phyloP scores from a whole-genome alignment of 768 basidiomycete species.

The Boletus sp. region DNA sequence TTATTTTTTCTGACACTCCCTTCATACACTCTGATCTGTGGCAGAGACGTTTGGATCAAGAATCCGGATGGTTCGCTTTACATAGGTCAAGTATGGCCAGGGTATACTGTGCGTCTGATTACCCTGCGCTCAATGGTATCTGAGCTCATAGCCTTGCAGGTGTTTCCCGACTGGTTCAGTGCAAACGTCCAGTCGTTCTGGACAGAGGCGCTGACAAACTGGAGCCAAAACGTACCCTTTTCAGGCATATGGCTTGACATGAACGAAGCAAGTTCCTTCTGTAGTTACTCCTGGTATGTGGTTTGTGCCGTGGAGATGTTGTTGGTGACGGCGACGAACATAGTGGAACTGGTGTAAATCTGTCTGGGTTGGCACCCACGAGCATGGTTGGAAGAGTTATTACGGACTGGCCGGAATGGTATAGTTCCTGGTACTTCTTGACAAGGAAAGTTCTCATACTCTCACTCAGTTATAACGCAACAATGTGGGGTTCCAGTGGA shows the following conservation, averaged over 20 bases:
- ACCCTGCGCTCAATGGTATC: background rate
- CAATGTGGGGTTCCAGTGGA: slow-evolving; percentile 62
- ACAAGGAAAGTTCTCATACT: background rate
- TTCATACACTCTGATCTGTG: background rate
- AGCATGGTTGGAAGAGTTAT: slow-evolving; percentile 4
- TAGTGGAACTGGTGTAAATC: slow-evolving; percentile 50
- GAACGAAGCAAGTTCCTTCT: slow-evolving; percentile 65
- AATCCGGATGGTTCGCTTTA: slow-evolving; percentile 71
- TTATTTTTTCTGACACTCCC: background rate
- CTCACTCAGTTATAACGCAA: slow-evolving; percentile 64
- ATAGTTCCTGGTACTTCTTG: background rate
- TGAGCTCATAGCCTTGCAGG: slow-evolving; percentile 28
- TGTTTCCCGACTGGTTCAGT: slow-evolving; percentile 61
- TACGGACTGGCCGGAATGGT: slow-evolving; percentile 60
- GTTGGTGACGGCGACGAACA: background rate
- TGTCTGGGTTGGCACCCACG: slow-evolving; percentile 41
- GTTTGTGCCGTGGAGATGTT: too few species aligned
- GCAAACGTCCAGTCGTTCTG: slow-evolving; percentile 52
- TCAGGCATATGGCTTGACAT: slow-evolving; percentile 69
- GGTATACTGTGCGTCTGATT: slow-evolving; percentile 54
- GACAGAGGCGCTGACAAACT: slow-evolving; percentile 57
- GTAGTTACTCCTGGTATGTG: slow-evolving; percentile 52
- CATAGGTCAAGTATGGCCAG: slow-evolving; percentile 76
- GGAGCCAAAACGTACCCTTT: slow-evolving; percentile 47
- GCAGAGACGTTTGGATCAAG: slow-evolving; percentile 64